Conservation (phyloP, 805 yeast genomes). For the Wickerhamiella vanderwaltii region DNA sequence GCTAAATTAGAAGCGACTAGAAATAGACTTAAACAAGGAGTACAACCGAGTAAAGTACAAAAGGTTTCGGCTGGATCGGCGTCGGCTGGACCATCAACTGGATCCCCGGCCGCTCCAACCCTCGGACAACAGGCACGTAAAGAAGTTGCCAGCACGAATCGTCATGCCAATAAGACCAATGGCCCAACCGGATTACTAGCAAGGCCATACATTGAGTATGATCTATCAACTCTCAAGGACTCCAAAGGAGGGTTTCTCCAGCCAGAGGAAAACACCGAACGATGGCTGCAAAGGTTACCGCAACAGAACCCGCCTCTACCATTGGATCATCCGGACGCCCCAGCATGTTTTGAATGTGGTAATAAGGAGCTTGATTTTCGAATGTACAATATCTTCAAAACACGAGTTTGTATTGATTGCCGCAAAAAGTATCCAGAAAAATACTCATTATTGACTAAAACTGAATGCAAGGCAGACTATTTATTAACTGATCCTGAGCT, state of each 20-base stretch:
- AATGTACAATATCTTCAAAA: conserved; percentile 48
- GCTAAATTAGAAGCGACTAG: conserved; percentile 20
- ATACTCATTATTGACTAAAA: conserved; percentile 80
- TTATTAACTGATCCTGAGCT: conserved; percentile 88
- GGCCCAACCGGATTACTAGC: conserved; percentile 17
- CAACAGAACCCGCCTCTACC: conserved; percentile 28
- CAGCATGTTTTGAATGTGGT: conserved; percentile 72
- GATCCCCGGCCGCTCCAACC: not conserved
- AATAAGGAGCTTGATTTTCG: conserved; percentile 72
- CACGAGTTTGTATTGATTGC: conserved; percentile 73
- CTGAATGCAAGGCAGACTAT: conserved; percentile 90
- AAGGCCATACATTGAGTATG: conserved; percentile 35
- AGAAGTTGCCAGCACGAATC: conserved; percentile 1
- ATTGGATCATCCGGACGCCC: conserved; percentile 55
- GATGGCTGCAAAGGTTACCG: conserved; percentile 22
- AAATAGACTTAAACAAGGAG: conserved; percentile 10
- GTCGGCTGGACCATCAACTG: not conserved
- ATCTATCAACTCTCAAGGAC: conserved; percentile 83
- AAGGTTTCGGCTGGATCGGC: conserved; percentile 7
- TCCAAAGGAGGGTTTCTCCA: conserved; percentile 72
- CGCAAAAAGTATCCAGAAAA: conserved; percentile 67
- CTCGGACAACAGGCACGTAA: too few species aligned
- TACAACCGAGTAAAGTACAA: not conserved
- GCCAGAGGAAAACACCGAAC: conserved; percentile 27
- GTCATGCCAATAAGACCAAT: conserved; percentile 5